Conservation (phyloP, 208 protist genomes). For the Acanthamoeba culbertsoni region DNA sequence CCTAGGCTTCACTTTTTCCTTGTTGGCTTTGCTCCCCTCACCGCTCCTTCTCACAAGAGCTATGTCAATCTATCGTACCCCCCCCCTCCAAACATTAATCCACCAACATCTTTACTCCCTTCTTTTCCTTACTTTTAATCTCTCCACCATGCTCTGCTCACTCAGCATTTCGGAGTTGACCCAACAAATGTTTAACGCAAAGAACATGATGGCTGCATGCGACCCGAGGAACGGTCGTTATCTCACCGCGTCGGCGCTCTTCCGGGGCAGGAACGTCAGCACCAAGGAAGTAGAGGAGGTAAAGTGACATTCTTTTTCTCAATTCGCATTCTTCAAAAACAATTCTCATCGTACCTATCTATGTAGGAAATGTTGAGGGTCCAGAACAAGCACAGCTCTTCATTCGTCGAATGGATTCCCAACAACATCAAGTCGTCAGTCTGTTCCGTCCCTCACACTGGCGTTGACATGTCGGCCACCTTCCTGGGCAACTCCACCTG, state of each 20-base stretch:
- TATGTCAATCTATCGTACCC: slow-evolving; percentile 30
- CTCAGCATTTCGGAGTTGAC: slow-evolving; percentile 94
- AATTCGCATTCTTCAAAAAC: too few species aligned
- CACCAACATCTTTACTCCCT: not conserved
- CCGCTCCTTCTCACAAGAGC: slow-evolving; percentile 59
- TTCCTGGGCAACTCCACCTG: slow-evolving; percentile 94
- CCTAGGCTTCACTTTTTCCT: slow-evolving; percentile 99
- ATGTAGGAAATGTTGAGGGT: too few species aligned
- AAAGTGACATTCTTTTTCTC: too few species aligned
- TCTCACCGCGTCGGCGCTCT: slow-evolving; percentile 88
- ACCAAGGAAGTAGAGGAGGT: slow-evolving; percentile 97
- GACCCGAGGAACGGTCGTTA: slow-evolving; percentile 91
- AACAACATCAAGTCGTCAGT: slow-evolving; percentile 93
- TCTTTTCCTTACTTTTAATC: slow-evolving; percentile 52
- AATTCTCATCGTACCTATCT: too few species aligned
- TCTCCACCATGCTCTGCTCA: slow-evolving; percentile 65
- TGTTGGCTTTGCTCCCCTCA: slow-evolving; percentile 95
- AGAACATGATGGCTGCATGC: slow-evolving; percentile 98
- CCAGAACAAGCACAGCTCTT: slow-evolving; percentile 94
- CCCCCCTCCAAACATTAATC: not conserved
- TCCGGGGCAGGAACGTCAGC: slow-evolving; percentile 92
- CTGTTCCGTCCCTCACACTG: slow-evolving; percentile 88
- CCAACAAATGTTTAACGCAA: slow-evolving; percentile 97
- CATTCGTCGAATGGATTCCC: slow-evolving; percentile 97
- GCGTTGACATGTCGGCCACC: slow-evolving; percentile 86